Conservation (phyloP, 176 grass and related monocot genomes). For the Avena eriantha region DNA sequence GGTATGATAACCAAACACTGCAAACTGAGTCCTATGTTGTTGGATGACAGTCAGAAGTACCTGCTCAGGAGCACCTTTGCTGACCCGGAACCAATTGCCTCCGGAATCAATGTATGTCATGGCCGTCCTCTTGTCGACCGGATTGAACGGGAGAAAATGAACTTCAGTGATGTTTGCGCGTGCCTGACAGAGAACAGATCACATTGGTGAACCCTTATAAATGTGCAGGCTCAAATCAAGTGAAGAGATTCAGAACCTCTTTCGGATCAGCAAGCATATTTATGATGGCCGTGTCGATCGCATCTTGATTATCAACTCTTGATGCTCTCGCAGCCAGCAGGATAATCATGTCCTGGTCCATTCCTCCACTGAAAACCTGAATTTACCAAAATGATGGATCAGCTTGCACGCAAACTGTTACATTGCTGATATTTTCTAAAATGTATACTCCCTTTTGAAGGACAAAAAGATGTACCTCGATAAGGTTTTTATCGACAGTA, state of each 20-base stretch:
- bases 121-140: constrained; percentile 84
- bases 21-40: not conserved
- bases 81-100: constrained; percentile 77
- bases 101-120: constrained; percentile 74
- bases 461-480: constrained; percentile 33
- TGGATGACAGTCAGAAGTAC: constrained; percentile 38
- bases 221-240: not conserved
- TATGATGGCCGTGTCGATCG: constrained; percentile 82
- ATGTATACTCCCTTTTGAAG: no score
- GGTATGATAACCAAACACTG: not conserved
- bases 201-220: not conserved
- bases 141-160: constrained; percentile 90
- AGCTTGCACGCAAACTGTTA: not conserved
- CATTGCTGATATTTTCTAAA: no score
- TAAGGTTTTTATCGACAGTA: constrained; percentile 77
- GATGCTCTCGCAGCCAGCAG: constrained; percentile 80
- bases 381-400: constrained; percentile 12
- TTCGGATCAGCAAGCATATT: constrained; percentile 83
- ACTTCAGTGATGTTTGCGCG: constrained; percentile 79
- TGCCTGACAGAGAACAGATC: constrained; percentile 50
- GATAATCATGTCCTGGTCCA: constrained; percentile 74
- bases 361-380: constrained; percentile 71
- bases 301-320: constrained; percentile 86
- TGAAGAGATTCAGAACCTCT: constrained; percentile 53
- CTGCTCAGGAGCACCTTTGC: constrained; percentile 95